Evolutionary conservation across 2,329 filamentous ascomycete species (phyloP).

Genomic region (Nothopassalora personata): DNA sequence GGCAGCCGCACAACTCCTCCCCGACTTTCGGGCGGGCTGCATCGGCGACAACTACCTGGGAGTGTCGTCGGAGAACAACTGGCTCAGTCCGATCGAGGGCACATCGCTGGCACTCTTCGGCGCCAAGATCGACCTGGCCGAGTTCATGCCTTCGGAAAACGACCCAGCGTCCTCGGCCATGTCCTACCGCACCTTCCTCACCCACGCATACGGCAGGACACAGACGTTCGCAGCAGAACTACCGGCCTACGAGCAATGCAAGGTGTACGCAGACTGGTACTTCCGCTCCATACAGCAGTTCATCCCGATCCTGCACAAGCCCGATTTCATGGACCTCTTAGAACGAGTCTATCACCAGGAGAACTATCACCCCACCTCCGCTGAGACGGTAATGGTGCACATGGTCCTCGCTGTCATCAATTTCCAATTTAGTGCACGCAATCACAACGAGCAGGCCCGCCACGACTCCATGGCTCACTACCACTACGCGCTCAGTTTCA

Average conservation of each 20-base stretch:
- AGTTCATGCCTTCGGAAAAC: constrained; percentile 62
- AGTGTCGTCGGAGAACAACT: constrained; percentile 56
- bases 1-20: constrained; percentile 30
- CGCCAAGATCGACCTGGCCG: constrained; percentile 71
- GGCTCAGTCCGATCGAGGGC: constrained; percentile 68
- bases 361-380: constrained; percentile 54
- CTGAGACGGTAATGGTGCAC: constrained; percentile 66
- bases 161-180: constrained; percentile 58
- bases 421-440: constrained; percentile 70
- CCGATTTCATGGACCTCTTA: constrained; percentile 64
- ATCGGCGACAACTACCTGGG: constrained; percentile 62
- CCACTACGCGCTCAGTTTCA: constrained; percentile 65
- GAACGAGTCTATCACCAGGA: constrained; percentile 63
- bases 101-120: constrained; percentile 74
- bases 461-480: constrained; percentile 71
- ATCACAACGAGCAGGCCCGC: constrained; percentile 54
- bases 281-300: constrained; percentile 68
- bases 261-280: constrained; percentile 69
- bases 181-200: constrained; percentile 65
- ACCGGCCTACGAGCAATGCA: constrained; percentile 59
- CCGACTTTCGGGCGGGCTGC: constrained; percentile 43
- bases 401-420: constrained; percentile 75
- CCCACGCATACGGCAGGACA: constrained; percentile 55
- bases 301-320: constrained; percentile 70
- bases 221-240: constrained; percentile 55